Conservation (phyloP, 768 basidiomycete genomes). For the Russula abietina region DNA sequence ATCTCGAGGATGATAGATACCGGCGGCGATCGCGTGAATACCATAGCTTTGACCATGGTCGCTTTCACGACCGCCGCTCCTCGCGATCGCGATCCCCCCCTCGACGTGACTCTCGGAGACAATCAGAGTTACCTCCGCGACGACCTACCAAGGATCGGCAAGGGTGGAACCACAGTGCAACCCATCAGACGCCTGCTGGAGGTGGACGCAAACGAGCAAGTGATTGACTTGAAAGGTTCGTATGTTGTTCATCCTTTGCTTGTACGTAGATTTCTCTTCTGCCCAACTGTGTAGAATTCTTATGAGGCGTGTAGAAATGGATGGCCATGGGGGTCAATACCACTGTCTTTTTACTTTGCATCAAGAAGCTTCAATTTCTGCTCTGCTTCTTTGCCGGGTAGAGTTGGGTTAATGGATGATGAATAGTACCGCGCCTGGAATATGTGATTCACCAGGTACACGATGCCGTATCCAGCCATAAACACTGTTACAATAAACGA, state of each 20-base stretch:
- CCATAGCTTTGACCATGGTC: slow-evolving; percentile 22
- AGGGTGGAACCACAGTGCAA: slow-evolving; percentile 41
- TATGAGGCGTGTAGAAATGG: not conserved
- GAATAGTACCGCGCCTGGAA: too few species aligned
- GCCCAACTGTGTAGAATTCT: not conserved
- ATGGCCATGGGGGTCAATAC: not conserved
- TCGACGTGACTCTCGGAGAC: slow-evolving; percentile 26
- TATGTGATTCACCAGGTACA: not conserved
- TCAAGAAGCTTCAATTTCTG: not conserved
- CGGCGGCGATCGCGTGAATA: slow-evolving; percentile 20
- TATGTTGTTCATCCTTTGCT: not conserved
- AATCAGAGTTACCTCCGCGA: not conserved
- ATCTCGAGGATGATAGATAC: not conserved
- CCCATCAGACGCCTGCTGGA: not conserved
- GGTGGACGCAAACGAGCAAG: not conserved
- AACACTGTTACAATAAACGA: too few species aligned
- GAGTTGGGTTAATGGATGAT: not conserved
- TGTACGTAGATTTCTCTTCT: not conserved
- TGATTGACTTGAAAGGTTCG: not conserved
- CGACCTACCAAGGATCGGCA: slow-evolving; percentile 35
- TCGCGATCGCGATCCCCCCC: slow-evolving; percentile 21
- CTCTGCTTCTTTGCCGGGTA: not conserved
- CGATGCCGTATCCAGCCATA: not conserved
- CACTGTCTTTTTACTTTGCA: not conserved
- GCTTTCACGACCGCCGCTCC: slow-evolving; percentile 9